Percentiles rank a stretch among this genome's conserved stretches.
phyloP scores from a whole-genome alignment of 306 rosid species.

The Inga laurina region DNA sequence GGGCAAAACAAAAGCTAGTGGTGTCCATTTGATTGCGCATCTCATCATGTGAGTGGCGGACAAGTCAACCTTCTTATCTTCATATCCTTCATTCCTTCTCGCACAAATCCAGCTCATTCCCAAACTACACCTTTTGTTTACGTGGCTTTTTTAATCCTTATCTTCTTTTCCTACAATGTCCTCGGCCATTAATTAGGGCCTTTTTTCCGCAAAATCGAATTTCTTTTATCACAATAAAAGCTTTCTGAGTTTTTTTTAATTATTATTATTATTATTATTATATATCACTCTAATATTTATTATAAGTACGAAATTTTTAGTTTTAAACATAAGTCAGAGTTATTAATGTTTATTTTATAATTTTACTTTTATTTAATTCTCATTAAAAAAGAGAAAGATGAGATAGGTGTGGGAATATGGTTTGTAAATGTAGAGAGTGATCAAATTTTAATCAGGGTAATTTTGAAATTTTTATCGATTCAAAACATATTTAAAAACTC shows the following conservation, averaged over 20 bases:
- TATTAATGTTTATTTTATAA: no score
- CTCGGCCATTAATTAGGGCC: not conserved
- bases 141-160: not conserved
- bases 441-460: no score
- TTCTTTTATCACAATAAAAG: not conserved
- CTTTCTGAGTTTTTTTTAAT: not conserved
- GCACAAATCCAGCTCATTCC: conserved; percentile 11
- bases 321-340: no score
- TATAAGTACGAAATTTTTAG: no score
- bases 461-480: no score
- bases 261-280: not conserved
- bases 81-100: conserved; percentile 8
- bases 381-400: no score
- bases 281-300: no score
- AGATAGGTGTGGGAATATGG: no score
- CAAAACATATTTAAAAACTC: no score
- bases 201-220: not conserved
- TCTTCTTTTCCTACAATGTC: not conserved
- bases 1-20: conserved; percentile 35
- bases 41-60: conserved; percentile 36
- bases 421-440: no score
- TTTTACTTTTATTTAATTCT: no score
- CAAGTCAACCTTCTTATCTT: conserved; percentile 61
- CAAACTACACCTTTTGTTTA: not conserved
- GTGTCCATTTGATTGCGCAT: conserved; percentile 39